A percentile compares a stretch with the other conserved stretches of the same genome.
These are phyloP conservation scores for Talaromyces sp. DNA, from an alignment of 2,329 filamentous ascomycete genomes.

Conservation along the genomic window DNA sequence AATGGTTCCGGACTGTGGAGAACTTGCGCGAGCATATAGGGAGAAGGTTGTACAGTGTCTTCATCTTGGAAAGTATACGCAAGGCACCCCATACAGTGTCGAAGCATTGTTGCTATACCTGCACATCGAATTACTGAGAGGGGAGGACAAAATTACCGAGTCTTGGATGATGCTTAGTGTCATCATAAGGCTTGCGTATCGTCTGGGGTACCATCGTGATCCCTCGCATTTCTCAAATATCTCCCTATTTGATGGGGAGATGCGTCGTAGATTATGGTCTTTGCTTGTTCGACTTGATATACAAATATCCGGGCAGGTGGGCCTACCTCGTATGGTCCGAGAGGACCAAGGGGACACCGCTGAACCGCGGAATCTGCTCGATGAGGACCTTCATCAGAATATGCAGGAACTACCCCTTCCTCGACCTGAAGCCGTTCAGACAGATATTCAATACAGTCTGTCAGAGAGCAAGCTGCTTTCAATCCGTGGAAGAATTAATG, in stretches of 20 bases:
- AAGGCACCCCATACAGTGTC: background rate
- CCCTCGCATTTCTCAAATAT: constrained; percentile 32
- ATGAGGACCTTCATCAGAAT: constrained; percentile 41
- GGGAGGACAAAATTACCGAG: background rate
- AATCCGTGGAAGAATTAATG: constrained; percentile 19
- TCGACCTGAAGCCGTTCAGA: constrained; percentile 23
- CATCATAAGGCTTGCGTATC: constrained; percentile 30
- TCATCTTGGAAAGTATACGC: constrained; percentile 1
- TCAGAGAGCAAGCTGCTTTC: constrained; percentile 16
- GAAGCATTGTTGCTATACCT: constrained; percentile 6
- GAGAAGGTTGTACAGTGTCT: constrained; percentile 12
- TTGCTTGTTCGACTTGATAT: constrained; percentile 38
- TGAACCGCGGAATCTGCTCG: constrained; percentile 40
- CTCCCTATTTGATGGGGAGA: constrained; percentile 32
- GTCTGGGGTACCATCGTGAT: constrained; percentile 46
- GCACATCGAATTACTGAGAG: background rate
- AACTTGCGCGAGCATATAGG: background rate
- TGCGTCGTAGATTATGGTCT: constrained; percentile 36
- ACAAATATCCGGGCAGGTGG: constrained; percentile 37
- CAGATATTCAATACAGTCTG: constrained; percentile 25
- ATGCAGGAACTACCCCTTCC: constrained; percentile 29
- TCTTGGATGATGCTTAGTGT: constrained; percentile 29
- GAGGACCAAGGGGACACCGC: constrained; percentile 37
- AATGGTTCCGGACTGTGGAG: background rate
- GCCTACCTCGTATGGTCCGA: constrained; percentile 39